Conservation (phyloP, 148 eudicot species). For the Arbutus unedo region DNA sequence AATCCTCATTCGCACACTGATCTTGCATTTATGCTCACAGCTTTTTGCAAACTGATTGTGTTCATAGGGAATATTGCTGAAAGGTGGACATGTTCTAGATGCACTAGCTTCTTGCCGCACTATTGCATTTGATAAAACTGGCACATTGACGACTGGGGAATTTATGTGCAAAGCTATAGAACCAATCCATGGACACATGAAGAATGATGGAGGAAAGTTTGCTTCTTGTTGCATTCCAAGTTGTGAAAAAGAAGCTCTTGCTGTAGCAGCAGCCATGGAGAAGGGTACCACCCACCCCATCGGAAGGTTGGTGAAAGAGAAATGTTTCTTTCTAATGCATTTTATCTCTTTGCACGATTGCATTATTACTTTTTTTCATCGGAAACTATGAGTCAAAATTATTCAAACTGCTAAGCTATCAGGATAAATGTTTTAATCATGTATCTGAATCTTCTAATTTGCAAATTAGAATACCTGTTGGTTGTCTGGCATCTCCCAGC, state of each 20-base stretch:
- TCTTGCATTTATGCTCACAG: background rate
- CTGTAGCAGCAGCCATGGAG: constrained; percentile 99
- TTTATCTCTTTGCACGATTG: background rate
- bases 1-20: background rate
- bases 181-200: constrained; percentile 77
- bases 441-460: background rate
- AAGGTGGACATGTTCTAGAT: constrained; percentile 93
- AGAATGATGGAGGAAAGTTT: constrained; percentile 24
- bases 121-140: constrained; percentile 98
- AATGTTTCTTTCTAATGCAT: background rate
- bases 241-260: constrained; percentile 97
- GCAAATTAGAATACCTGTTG: background rate
- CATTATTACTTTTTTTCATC: background rate
- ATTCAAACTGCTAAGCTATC: constrained; percentile 5
- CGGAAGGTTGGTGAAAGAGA: constrained; percentile 62
- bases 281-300: constrained; percentile 99
- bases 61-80: constrained; percentile 83
- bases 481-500: background rate
- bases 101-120: constrained; percentile 84
- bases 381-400: background rate
- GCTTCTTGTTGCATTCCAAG: constrained; percentile 76
- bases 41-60: background rate
- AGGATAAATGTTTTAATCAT: background rate
- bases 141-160: constrained; percentile 93
- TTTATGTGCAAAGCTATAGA: constrained; percentile 91